Base-by-base conservation (phyloP, 352 stramenopile species). In the Pythium folliculosum region DNA sequence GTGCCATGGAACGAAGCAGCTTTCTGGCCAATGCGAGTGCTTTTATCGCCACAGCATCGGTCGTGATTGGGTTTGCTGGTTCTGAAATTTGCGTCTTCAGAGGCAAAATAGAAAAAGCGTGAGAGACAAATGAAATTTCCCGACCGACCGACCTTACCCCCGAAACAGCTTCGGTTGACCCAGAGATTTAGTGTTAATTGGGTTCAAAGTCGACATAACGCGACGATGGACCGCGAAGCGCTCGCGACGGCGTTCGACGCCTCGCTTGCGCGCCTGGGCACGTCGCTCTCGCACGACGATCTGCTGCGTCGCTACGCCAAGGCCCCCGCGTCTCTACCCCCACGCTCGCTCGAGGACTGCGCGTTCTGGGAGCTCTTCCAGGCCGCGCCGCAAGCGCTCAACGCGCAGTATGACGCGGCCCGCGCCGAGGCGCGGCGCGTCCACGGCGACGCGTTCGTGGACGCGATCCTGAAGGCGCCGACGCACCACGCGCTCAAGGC, bases 361-460 rank as follows among this genome's bases (percentile, higher is more conserved):
- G 35, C 16, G 17, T 59, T 59, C 30, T 59, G 27, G 30, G 52
- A 59, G 45, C 52, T 59, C 3, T 59, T 59, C 32, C 45, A 27
- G 52, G 52, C 52, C 12, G 25, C 45, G 6, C 52, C 52, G n/a
- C 30, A 16, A 4, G 52, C 21, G 30, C 30, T 59, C 32, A 59
- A 59, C 35, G 2, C 17, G 1, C 52, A 59, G 9, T 59, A 59
- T 10, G 52, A 59, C 52, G 52, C 40, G 8, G 52, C 32, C 7
- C 52, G 52, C 19, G 30, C 52, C 32, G 27, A 59, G 7, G 52
- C 52, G 19, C 52, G 52, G 16, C 52, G 52, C 21, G 30, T 45
- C 52, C 52, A 59, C 35, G 52, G 52, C 16, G 52, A 59, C 52
- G 52, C 52, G 8, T 47, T 47, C 32, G 52, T 59, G 16, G 52